A percentile compares a stretch with the other conserved stretches of the same genome.
Evolutionary conservation across 257 asterid genomes (phyloP).

Genomic region (Nicotiana benthamiana): DNA sequence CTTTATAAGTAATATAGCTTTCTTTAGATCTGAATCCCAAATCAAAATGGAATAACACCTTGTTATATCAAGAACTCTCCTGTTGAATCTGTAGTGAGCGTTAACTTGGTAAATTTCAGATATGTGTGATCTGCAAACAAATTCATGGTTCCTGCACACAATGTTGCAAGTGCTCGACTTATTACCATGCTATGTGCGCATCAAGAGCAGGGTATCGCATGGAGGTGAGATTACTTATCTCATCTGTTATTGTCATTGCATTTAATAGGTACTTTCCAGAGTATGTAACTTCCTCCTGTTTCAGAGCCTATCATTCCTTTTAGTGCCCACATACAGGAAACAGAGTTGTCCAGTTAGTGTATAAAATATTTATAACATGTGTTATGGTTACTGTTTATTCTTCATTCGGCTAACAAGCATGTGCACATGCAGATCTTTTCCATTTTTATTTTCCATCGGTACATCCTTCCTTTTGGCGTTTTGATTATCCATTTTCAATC

Average conservation of each 20-base stretch:
- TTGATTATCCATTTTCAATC: neutral
- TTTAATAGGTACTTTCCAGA: neutral
- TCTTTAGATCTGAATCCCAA: neutral
- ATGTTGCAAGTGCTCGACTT: constrained; percentile 90
- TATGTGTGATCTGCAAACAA: constrained; percentile 98
- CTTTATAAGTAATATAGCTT: neutral
- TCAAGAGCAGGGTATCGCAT: constrained; percentile 94
- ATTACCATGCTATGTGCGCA: constrained; percentile 93
- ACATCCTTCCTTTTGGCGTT: neutral
- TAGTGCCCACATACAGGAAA: neutral
- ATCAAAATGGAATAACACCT: neutral
- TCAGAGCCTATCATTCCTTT: neutral
- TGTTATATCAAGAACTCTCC: neutral
- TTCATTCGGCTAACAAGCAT: neutral
- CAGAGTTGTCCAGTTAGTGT: neutral
- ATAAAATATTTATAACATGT: neutral
- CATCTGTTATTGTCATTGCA: neutral
- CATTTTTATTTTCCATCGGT: neutral
- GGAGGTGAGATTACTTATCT: constrained; percentile 65
- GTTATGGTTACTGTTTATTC: neutral
- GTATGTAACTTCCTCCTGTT: neutral
- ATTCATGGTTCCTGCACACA: constrained; percentile 99
- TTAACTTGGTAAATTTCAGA: constrained; percentile 39
- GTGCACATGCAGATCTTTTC: neutral
- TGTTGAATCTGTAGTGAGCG: neutral